Evolutionary conservation across 495 filamentous ascomycete genomes (phyloP), one percentile per base, ranked within the genome.

Genomic region (Neurospora africana): DNA sequence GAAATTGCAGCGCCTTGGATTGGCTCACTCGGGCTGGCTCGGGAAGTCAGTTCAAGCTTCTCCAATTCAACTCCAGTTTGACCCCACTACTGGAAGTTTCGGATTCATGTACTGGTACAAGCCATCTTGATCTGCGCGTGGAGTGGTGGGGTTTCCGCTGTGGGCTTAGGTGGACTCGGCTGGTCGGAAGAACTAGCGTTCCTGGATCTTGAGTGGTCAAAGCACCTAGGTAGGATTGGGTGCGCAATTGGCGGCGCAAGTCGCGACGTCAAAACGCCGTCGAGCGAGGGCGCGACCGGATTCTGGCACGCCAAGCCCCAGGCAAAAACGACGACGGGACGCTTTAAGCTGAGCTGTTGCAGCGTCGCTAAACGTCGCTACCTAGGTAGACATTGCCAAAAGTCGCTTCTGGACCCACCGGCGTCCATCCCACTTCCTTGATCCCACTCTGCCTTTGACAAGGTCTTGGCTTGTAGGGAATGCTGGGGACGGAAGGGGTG

Each of bases 111-210:
- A 78, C 70, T 39, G 70, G 71, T 79, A 80, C 76, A n/a, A 58
- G 39, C 69, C 69, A 67, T 53, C 53, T 19, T 4, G 53, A 68
- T 39, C 40, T 68, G 69, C 30, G 69, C 53, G 69, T 77, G 73
- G 72, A 72, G 27, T 72, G 39, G 73, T 79, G 77, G 78, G 78
- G 69, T 73, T 76, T 69, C 73, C 73, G 73, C 71, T 73, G 74
- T 79, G 78, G 74, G 38, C 72, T 39, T 70, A 35, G 19, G 68
- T 47, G 68, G 71, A 38, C 69, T 73, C 72, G 70, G 65, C 36
- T 74, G 68, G 43, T 76, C 70, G 70, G 75, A 72, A 72, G 74
- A 68, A 74, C 40, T 65, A 19, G 13, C 53, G 65, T 71, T 67
- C 33, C 37, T 37, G 53, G 70, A 71, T 23, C 37, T 33, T 53